Conservation (phyloP, 371 early-diverging fungal genomes). For the Circinella minor region DNA sequence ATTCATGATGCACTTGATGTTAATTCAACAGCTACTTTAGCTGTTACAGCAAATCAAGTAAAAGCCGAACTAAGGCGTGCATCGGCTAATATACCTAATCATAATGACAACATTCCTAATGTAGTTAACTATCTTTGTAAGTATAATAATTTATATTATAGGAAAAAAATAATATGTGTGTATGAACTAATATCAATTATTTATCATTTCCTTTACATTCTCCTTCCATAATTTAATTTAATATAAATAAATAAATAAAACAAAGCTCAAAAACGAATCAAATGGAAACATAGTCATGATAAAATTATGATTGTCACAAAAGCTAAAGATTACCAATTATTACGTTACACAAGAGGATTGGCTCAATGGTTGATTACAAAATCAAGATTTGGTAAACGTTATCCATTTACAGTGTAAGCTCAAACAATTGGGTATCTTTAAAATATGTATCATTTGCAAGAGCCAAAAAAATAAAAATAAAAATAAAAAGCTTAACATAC, state of each 20-base stretch:
- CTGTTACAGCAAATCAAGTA: not conserved
- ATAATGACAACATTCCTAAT: not conserved
- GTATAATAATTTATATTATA: not conserved
- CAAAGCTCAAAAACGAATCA: slow-evolving; percentile 11
- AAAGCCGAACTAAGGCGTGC: not conserved
- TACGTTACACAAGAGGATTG: slow-evolving; percentile 76
- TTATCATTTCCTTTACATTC: no score
- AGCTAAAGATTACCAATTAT: slow-evolving; percentile 74
- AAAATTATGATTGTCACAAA: slow-evolving; percentile 85
- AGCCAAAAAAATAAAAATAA: no score
- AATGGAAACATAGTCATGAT: slow-evolving; percentile 62
- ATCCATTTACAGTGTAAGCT: slow-evolving; percentile 68
- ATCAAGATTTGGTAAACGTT: slow-evolving; percentile 46
- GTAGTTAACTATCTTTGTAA: not conserved
- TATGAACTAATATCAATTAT: no score
- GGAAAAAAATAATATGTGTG: no score
- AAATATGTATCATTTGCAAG: no score
- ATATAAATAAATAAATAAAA: no score
- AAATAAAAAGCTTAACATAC: not conserved
- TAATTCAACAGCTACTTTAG: not conserved
- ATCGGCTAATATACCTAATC: not conserved
- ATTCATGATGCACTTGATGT: slow-evolving; percentile 1
- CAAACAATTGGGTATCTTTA: not conserved
- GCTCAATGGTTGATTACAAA: slow-evolving; percentile 76
- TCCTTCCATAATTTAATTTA: not conserved